phyloP scores from a whole-genome alignment of 306 rosid genomes.

The Delonix regia region DNA sequence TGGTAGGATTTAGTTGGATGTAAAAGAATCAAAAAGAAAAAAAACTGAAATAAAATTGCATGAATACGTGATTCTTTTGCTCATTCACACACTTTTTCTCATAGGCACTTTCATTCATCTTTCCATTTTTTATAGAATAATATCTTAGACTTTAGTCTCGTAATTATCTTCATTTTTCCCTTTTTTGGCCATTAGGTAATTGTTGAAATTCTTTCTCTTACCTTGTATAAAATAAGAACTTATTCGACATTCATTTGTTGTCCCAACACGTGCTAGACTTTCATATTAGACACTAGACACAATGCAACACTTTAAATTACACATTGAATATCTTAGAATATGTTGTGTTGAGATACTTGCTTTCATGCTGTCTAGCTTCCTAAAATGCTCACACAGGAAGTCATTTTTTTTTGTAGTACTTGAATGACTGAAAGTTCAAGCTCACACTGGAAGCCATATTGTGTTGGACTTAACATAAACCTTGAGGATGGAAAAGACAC shows the following conservation, averaged over 20 bases:
- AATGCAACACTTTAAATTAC: neutral
- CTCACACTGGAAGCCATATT: no score
- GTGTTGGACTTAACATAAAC: slow-evolving; percentile 23
- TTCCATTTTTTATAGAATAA: neutral
- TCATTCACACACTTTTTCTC: neutral
- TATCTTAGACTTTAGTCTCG: slow-evolving; percentile 5
- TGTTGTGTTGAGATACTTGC: neutral
- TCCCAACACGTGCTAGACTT: neutral
- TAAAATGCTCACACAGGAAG: slow-evolving; percentile 3
- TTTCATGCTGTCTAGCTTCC: neutral
- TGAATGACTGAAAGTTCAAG: slow-evolving; percentile 19
- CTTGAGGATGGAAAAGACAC: slow-evolving; percentile 33
- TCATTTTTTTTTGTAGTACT: slow-evolving; percentile 26
- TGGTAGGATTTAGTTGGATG: neutral
- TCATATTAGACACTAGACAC: neutral
- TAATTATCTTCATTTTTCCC: neutral
- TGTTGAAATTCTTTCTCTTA: neutral
- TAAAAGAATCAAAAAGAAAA: neutral
- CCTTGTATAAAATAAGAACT: neutral
- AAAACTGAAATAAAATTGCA: neutral
- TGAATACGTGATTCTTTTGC: neutral
- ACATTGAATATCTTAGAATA: neutral
- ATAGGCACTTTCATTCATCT: neutral
- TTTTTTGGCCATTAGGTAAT: neutral
- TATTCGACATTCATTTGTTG: neutral